Conservation (phyloP, 257 asterid genomes). For the Penstemon davidsonii region DNA sequence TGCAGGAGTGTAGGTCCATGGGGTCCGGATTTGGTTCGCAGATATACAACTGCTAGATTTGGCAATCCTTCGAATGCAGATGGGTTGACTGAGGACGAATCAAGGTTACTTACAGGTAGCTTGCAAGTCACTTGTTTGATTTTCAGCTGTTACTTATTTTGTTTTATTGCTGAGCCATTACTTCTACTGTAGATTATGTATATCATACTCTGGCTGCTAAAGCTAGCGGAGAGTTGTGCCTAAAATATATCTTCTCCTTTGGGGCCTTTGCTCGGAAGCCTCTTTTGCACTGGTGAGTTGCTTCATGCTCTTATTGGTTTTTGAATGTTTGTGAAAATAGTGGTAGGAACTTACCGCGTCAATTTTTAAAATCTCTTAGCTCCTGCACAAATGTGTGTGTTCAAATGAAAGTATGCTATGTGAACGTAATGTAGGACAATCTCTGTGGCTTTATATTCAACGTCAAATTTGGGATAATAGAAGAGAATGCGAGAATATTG, state of each 20-base stretch:
- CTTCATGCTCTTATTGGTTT: slow-evolving; percentile 10
- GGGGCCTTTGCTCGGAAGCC: slow-evolving; percentile 84
- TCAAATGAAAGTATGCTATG: slow-evolving; percentile 9
- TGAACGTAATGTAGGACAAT: neutral
- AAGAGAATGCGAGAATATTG: too few species aligned
- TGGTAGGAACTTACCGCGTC: slow-evolving; percentile 5
- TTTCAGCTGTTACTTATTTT: neutral
- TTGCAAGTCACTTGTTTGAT: neutral
- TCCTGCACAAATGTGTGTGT: slow-evolving; percentile 2
- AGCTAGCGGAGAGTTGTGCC: slow-evolving; percentile 85
- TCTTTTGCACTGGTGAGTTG: slow-evolving; percentile 60
- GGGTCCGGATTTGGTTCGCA: slow-evolving; percentile 79
- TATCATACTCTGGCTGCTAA: slow-evolving; percentile 86
- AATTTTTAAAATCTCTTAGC: neutral
- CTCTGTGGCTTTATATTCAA: neutral
- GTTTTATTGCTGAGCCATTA: slow-evolving; percentile 32
- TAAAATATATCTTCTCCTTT: slow-evolving; percentile 74
- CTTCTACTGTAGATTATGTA: slow-evolving; percentile 51
- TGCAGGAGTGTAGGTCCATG: slow-evolving; percentile 88
- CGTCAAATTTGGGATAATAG: too few species aligned
- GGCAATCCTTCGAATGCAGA: slow-evolving; percentile 45
- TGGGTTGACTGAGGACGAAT: slow-evolving; percentile 55
- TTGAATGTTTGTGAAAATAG: neutral
- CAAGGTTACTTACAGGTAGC: slow-evolving; percentile 71
- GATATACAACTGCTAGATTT: slow-evolving; percentile 18